Evolutionary conservation across 345 rosid species (phyloP), one percentile per base, ranked within the genome.

Genomic region (Combretum micranthum): DNA sequence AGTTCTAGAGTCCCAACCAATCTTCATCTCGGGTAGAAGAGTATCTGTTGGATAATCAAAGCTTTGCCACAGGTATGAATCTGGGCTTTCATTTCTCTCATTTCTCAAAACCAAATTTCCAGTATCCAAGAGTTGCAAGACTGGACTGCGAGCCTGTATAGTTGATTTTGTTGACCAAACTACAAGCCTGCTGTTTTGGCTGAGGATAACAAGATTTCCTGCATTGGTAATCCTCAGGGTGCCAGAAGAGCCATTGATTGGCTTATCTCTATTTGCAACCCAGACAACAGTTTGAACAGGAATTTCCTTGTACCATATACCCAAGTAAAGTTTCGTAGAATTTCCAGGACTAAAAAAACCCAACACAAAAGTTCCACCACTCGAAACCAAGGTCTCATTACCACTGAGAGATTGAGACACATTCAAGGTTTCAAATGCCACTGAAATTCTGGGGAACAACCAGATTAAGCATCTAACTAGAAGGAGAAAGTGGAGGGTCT

Each of bases 41-140:
- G 75, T 69, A 26, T 83, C 69, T 0, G 75, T 63, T 20, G 82
- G 87, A 42, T 68, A 50, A 45, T 78, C 83, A 53, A 83, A 80
- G 56, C 81, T 79, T 63, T 77, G 79, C 87, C 79, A 78, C 16
- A 74, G 0, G 1, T 20, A 55, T 53, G 22, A 21, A 45, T 47
- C 63, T 3, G 44, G 2, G 42, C 25, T 54, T 12, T 15, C 52
- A 44, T 42, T 20, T 15, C 21, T 12, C 20, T 42, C 20, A 0
- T 69, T 76, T 57, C 62, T 72, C 10, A 80, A 50, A 44, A 80
- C 71, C 4, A 80, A 65, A 52, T 83, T 80, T 21, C 85, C 81
- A 10, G 76, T 50, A 13, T 77, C 81, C 56, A 73, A 48, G 22
- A 83, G 53, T 60, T 69, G 75, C 18, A 65, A 42, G 25, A 69